These are phyloP conservation scores for Eutrema yunnanense DNA, from an alignment of 345 rosid species.

Conservation along the genomic window DNA sequence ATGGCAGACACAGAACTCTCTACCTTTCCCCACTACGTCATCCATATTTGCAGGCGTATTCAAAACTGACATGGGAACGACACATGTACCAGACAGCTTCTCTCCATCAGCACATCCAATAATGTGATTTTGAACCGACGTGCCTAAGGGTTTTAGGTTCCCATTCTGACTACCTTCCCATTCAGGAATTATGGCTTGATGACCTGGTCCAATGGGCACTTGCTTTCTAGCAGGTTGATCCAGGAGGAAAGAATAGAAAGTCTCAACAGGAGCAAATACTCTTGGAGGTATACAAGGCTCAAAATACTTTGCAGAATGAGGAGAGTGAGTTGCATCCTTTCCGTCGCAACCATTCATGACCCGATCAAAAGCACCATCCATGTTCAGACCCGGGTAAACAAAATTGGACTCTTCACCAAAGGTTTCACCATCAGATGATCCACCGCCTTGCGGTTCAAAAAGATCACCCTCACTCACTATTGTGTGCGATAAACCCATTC, in stretches of 20 bases:
- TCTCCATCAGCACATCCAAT: slow-evolving; percentile 18
- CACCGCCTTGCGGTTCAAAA: slow-evolving; percentile 22
- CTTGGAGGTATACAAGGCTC: slow-evolving; percentile 29
- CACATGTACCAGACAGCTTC: slow-evolving; percentile 42
- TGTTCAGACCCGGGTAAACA: slow-evolving; percentile 27
- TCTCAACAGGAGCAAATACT: slow-evolving; percentile 29
- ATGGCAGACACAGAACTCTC: slow-evolving; percentile 41
- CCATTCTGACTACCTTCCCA: slow-evolving; percentile 28
- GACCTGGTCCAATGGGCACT: slow-evolving; percentile 53
- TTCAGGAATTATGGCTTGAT: slow-evolving; percentile 47
- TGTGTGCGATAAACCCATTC: slow-evolving; percentile 18
- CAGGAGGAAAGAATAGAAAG: slow-evolving; percentile 25
- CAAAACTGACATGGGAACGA: slow-evolving; percentile 33
- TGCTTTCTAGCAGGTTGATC: slow-evolving; percentile 36
- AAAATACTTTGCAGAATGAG: slow-evolving; percentile 30
- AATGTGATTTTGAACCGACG: neutral
- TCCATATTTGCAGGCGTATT: neutral
- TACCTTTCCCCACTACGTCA: slow-evolving; percentile 31
- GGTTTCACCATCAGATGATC: slow-evolving; percentile 26
- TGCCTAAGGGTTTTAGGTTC: slow-evolving; percentile 1
- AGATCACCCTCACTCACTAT: slow-evolving; percentile 27
- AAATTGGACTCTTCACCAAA: slow-evolving; percentile 23
- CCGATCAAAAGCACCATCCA: slow-evolving; percentile 24
- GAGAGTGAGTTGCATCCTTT: slow-evolving; percentile 29
- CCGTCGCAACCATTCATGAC: slow-evolving; percentile 33